Base-by-base conservation (phyloP, 768 basidiomycete species). In the Clavulina sp. region DNA sequence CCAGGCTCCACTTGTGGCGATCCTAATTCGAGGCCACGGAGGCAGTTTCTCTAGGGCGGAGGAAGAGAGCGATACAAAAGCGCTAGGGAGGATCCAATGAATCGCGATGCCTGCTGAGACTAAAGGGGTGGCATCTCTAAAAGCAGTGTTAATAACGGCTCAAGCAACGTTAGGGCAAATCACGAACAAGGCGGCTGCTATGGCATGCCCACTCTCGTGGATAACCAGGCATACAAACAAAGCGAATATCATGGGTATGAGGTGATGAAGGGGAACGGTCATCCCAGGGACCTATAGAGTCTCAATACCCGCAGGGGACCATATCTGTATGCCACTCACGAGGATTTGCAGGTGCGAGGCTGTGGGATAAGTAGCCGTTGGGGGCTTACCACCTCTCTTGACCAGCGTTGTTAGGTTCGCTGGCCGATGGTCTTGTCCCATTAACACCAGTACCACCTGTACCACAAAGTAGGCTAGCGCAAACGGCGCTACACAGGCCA, bases 201-300 rank as follows among this genome's bases (percentile, higher is more conserved):
- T 7, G 16, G 32, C 48, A 26, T 49, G 48, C 6, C 48, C 48
- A 13, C 26, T 13, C 24, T 49, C 48, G 48, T 49, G 48, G 48
- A 34, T 33, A 18, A 49, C 16, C 9, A 30, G 48, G 32, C 48
- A 49, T 18, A 34, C 7, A 28, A 49, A 31, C 6, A 29, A 23
- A 16, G 31, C 31, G 28, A 34, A 16, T 29, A 49, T 29, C 1
- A 49, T 29, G 18, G 32, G 13, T 30, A 30, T 23, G 16, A 49
- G 32, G 24, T 49, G 48, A 16, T 7, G 32, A 13, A 49, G 48
- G 7, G 48, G 48, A 33, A 49, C 28, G 32, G 24, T 49, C 7
- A 49, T 9, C 7, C 48, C 48, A 9, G 48, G 48, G 6, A 49
- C 32, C 48, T 49, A 26, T 9, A 46, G 26, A n/a, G n/a, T n/a